These are phyloP conservation scores for Borealophlyctis nickersoniae DNA, from an alignment of 192 early-diverging fungal genomes.

Conservation along the genomic window DNA sequence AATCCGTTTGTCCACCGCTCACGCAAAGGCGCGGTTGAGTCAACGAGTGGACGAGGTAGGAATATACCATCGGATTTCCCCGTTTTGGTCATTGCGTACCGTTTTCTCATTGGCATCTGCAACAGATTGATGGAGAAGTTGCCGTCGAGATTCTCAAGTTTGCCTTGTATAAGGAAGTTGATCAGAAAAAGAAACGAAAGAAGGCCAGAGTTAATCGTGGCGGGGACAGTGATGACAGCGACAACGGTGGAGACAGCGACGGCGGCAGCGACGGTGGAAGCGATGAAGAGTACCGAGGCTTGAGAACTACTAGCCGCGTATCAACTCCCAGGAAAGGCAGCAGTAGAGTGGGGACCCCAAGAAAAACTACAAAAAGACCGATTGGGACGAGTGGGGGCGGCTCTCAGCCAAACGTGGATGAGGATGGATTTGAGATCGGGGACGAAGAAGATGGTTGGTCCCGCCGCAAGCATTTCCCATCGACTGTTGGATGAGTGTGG, in stretches of 20 bases:
- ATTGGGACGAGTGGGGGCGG: not conserved
- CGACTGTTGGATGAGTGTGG: no score
- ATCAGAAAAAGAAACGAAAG: slow-evolving; percentile 43
- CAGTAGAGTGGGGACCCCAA: not conserved
- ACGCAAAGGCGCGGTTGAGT: slow-evolving; percentile 90
- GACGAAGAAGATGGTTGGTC: not conserved
- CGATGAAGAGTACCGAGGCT: slow-evolving; percentile 10
- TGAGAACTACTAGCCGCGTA: no score
- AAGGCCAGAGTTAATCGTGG: slow-evolving; percentile 20
- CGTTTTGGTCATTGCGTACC: not conserved
- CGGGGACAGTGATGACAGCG: slow-evolving; percentile 18
- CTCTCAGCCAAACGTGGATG: not conserved
- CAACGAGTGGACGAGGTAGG: slow-evolving; percentile 65
- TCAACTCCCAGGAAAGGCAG: not conserved
- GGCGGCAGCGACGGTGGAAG: slow-evolving; percentile 8
- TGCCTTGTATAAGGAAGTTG: slow-evolving; percentile 88
- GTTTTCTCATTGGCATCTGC: no score
- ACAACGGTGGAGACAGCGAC: slow-evolving; percentile 18
- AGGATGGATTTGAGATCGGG: not conserved
- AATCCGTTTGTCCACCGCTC: slow-evolving; percentile 93
- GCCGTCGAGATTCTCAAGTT: slow-evolving; percentile 80
- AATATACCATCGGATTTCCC: not conserved
- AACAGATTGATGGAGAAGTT: slow-evolving; percentile 72
- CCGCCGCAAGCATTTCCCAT: no score
- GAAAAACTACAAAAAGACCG: not conserved